Percentiles rank a stretch among this genome's conserved stretches.
Evolutionary conservation across 805 yeast species (phyloP).

Genomic region (Candida sakaeoensis): DNA sequence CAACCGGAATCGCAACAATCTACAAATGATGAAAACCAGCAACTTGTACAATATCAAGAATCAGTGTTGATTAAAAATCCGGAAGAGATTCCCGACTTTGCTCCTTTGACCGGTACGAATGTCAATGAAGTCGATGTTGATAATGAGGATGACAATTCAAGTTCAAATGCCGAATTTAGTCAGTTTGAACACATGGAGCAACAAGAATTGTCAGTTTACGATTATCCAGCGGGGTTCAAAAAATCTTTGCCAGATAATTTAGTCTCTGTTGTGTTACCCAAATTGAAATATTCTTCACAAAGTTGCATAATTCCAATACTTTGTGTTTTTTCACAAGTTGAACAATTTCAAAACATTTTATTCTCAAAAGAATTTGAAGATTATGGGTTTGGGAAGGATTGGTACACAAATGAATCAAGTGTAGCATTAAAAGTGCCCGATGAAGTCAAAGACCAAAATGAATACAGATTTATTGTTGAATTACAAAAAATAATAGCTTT

Average conservation of each 20-base stretch:
- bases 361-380: constrained; percentile 9
- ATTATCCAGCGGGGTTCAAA: constrained; percentile 1
- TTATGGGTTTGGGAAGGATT: constrained; percentile 15
- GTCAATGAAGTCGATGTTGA: background rate
- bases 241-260: constrained; percentile 2
- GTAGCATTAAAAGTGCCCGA: constrained; percentile 4
- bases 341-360: constrained; percentile 17
- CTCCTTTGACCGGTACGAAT: background rate
- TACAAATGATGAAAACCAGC: background rate
- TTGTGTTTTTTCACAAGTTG: constrained; percentile 22
- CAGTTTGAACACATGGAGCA: constrained; percentile 5
- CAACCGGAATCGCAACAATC: constrained; percentile 10
- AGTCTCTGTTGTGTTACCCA: constrained; percentile 19
- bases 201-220: background rate
- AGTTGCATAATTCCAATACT: constrained; percentile 28
- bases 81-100: constrained; percentile 26
- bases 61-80: constrained; percentile 28
- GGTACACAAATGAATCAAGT: constrained; percentile 15
- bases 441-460: constrained; percentile 1
- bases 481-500: constrained; percentile 24
- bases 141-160: background rate
- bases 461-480: constrained; percentile 15
- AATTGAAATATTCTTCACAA: constrained; percentile 15
- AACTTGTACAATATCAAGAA: constrained; percentile 13
- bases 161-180: background rate